Percentiles rank a stretch among this genome's conserved stretches.
Evolutionary conservation across 2,329 filamentous ascomycete genomes (phyloP).

Genomic region (Aspergillus sp.): DNA sequence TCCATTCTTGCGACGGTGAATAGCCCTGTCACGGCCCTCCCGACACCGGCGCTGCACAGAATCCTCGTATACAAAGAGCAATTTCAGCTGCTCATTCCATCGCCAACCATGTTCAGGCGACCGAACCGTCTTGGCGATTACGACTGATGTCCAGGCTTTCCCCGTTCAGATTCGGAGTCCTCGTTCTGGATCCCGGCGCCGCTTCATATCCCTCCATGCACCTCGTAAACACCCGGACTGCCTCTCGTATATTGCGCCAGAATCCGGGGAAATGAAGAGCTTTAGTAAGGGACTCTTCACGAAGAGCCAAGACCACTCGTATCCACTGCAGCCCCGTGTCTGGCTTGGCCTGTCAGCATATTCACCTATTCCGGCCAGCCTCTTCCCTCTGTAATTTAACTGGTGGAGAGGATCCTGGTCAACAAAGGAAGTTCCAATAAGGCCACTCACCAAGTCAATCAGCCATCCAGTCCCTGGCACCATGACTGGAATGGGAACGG

Average conservation of each 20-base stretch:
- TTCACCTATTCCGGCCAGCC: too few species aligned
- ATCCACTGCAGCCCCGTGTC: too few species aligned
- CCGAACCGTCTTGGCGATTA: background rate
- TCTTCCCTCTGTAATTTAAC: background rate
- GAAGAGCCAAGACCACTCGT: too few species aligned
- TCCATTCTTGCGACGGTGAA: background rate
- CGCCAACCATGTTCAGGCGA: background rate
- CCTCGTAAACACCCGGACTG: background rate
- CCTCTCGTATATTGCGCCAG: background rate
- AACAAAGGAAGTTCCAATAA: too few species aligned
- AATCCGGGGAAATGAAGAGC: background rate
- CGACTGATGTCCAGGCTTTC: too few species aligned
- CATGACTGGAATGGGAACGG: background rate
- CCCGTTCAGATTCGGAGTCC: too few species aligned
- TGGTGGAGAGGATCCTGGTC: background rate
- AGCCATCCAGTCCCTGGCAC: background rate
- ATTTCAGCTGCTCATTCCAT: background rate
- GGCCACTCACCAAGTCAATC: too few species aligned
- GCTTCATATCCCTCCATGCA: background rate
- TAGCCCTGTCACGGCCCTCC: background rate
- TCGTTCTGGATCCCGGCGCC: too few species aligned
- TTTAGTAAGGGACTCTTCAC: background rate
- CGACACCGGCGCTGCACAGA: background rate
- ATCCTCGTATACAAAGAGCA: background rate
- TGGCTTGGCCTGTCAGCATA: too few species aligned